These are phyloP conservation scores for Erucastrum elatum DNA, from an alignment of 345 rosid species.

Conservation along the genomic window DNA sequence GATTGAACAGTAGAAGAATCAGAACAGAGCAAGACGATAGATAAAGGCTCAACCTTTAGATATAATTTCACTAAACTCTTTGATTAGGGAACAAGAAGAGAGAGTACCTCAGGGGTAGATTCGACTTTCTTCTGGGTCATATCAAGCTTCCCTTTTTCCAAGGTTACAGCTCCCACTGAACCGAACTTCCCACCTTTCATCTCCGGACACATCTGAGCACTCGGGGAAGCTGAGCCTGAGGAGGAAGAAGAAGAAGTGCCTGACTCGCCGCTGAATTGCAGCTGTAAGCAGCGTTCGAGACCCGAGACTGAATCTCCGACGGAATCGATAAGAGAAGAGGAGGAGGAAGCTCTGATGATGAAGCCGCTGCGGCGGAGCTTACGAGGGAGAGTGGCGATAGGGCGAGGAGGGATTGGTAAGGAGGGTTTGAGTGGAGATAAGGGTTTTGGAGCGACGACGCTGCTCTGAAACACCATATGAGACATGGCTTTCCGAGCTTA, in stretches of 20 bases:
- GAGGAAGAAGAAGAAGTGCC: slow-evolving; percentile 38
- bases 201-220: slow-evolving; percentile 53
- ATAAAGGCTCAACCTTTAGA: background rate
- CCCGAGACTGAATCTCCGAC: slow-evolving; percentile 44
- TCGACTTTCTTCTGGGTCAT: slow-evolving; percentile 56
- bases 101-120: slow-evolving; percentile 76
- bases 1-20: background rate
- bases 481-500: slow-evolving; percentile 34
- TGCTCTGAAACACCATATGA: slow-evolving; percentile 50
- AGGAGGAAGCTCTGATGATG: slow-evolving; percentile 41
- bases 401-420: slow-evolving; percentile 45
- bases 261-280: slow-evolving; percentile 38
- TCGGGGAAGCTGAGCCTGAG: slow-evolving; percentile 26
- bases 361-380: slow-evolving; percentile 49
- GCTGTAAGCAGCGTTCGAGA: slow-evolving; percentile 65
- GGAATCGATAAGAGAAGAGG: slow-evolving; percentile 47
- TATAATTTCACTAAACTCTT: background rate
- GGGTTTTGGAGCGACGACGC: slow-evolving; percentile 46
- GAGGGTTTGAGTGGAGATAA: slow-evolving; percentile 39
- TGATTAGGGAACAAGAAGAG: background rate
- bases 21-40: background rate
- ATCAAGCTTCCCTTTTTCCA: slow-evolving; percentile 89
- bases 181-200: slow-evolving; percentile 74
- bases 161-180: slow-evolving; percentile 73
- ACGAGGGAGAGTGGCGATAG: slow-evolving; percentile 33